Conservation (phyloP, 129 eudicot genomes). For the Helianthus tuberosus region DNA sequence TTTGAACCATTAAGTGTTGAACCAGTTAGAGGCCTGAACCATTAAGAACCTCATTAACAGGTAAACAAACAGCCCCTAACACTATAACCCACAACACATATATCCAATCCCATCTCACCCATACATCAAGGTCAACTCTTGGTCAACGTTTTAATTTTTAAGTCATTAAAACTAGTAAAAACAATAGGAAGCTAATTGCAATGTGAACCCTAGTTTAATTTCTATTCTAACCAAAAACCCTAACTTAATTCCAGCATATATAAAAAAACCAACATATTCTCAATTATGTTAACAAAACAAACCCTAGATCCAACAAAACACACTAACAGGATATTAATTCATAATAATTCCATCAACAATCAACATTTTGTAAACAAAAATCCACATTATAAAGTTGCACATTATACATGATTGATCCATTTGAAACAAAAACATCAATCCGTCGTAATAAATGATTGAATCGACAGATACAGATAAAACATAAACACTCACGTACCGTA, state of each 20-base stretch:
- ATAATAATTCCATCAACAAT: slow-evolving; percentile 12
- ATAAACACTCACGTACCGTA: slow-evolving; percentile 22
- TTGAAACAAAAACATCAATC: slow-evolving; percentile 1
- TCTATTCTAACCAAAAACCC: slow-evolving; percentile 25
- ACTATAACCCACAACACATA: slow-evolving; percentile 4
- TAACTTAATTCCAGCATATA: slow-evolving; percentile 18
- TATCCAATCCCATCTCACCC: neutral
- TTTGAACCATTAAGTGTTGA: no score
- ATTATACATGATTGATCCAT: neutral
- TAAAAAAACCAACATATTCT: neutral
- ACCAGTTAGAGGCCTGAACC: no score
- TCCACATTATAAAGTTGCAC: neutral
- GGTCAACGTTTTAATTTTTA: slow-evolving; percentile 10
- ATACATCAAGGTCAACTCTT: slow-evolving; percentile 11
- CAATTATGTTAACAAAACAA: slow-evolving; percentile 3
- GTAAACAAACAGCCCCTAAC: no score
- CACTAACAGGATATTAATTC: neutral
- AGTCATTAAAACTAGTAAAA: neutral
- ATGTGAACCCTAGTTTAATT: slow-evolving; percentile 15
- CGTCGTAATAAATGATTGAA: neutral
- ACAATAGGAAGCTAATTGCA: neutral
- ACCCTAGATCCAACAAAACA: slow-evolving; percentile 34
- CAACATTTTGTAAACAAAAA: slow-evolving; percentile 7
- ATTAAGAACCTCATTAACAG: no score
- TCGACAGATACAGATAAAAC: slow-evolving; percentile 4